These are phyloP conservation scores for Leucocoprinus leucothites DNA, from an alignment of 768 basidiomycete species.

Conservation along the genomic window DNA sequence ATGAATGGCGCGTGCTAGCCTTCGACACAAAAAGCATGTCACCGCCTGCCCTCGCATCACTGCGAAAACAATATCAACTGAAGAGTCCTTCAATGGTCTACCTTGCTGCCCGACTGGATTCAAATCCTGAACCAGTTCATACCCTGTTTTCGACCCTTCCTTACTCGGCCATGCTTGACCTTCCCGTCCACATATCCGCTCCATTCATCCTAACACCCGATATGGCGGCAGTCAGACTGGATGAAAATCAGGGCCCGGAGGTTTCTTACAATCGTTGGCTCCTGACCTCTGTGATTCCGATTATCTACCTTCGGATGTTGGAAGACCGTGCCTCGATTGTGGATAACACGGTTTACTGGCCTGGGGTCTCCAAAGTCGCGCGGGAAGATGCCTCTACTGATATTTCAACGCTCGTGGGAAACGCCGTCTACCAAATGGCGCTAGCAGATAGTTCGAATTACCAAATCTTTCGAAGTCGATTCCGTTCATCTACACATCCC, in stretches of 20 bases:
- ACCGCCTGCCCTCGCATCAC: not conserved
- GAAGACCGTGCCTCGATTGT: constrained; percentile 20
- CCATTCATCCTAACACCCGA: constrained; percentile 47
- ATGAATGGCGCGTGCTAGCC: constrained; percentile 1
- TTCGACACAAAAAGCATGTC: not conserved
- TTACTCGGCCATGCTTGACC: constrained; percentile 31
- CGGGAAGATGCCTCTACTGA: constrained; percentile 13
- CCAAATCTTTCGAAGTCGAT: constrained; percentile 13
- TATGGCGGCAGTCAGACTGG: constrained; percentile 38
- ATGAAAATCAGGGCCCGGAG: constrained; percentile 29
- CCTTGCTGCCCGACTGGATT: not conserved
- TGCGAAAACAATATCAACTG: not conserved
- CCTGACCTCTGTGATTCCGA: constrained; percentile 30
- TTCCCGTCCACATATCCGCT: constrained; percentile 45
- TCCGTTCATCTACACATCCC: not conserved
- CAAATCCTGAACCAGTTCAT: not conserved
- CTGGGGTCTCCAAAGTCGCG: constrained; percentile 15
- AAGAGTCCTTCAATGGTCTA: not conserved
- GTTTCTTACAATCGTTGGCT: constrained; percentile 43
- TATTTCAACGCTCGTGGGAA: constrained; percentile 9
- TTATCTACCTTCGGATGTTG: constrained; percentile 36
- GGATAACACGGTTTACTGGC: constrained; percentile 34
- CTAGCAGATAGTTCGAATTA: not conserved
- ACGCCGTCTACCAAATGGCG: constrained; percentile 4
- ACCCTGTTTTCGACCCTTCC: constrained; percentile 44